A percentile compares a stretch with the other conserved stretches of the same genome.
These are phyloP conservation scores for Boletus bicolor DNA, from an alignment of 768 basidiomycete species.

Conservation along the genomic window DNA sequence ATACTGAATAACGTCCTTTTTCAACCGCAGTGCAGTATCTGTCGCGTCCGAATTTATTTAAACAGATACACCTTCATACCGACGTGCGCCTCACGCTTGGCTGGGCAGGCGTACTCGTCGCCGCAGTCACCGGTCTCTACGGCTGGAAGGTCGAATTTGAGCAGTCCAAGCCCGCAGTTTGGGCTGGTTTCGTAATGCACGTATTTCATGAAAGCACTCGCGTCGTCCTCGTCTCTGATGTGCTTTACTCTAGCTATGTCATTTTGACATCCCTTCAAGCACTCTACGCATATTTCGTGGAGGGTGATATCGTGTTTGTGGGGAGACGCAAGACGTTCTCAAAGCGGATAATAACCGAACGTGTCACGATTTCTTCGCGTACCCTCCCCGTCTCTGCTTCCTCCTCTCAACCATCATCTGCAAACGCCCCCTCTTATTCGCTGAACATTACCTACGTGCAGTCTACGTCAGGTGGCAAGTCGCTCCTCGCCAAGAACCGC, in stretches of 20 bases:
- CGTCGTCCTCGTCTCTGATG: constrained; percentile 3
- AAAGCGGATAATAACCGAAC: constrained; percentile 90
- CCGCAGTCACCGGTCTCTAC: constrained; percentile 77
- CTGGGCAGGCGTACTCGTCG: constrained; percentile 81
- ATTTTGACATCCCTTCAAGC: constrained; percentile 69
- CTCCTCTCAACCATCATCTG: constrained; percentile 22
- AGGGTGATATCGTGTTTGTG: constrained; percentile 80
- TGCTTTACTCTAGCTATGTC: constrained; percentile 55
- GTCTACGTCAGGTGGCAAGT: constrained; percentile 83
- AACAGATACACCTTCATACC: constrained; percentile 81
- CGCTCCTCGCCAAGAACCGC: constrained; percentile 69
- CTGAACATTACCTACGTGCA: constrained; percentile 69
- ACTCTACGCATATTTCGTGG: constrained; percentile 82
- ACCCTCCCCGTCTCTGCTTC: constrained; percentile 46
- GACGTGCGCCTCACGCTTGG: constrained; percentile 86
- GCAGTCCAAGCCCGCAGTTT: constrained; percentile 76
- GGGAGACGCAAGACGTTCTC: constrained; percentile 90
- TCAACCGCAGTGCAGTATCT: constrained; percentile 56
- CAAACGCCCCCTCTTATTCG: constrained; percentile 62
- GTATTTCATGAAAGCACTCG: constrained; percentile 31
- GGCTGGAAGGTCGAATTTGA: constrained; percentile 90
- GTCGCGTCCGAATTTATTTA: constrained; percentile 77
- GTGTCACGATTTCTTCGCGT: constrained; percentile 72
- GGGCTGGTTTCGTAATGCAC: constrained; percentile 74
- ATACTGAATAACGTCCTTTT: background rate